Evolutionary conservation across 139 green algal species (phyloP), one percentile per base, ranked within the genome.

Genomic region (Pleodorina starrii): DNA sequence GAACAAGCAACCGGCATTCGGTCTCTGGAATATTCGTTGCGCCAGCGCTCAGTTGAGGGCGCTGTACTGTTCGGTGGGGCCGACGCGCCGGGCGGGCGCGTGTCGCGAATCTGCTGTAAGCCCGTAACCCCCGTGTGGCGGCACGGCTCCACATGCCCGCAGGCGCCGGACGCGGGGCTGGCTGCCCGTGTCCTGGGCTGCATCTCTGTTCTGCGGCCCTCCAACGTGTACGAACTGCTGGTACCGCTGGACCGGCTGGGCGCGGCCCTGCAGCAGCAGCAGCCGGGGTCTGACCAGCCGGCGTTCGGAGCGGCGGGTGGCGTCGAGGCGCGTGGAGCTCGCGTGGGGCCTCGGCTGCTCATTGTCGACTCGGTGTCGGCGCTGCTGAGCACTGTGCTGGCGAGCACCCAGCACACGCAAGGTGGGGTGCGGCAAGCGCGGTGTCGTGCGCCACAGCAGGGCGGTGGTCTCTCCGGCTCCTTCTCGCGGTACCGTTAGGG

Each of bases 351-450:
- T 1, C 69, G 74, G 11, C 72, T 95, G 66, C 19, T 95, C n/a
- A 78, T 95, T 12, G 38, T 95, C 3, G 93, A 95, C 89, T 93
- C 92, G 10, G 69, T 94, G 27, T 94, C 93, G 12, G 89, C 87
- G 1, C 43, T 94, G 32, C 59, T 94, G 6, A 72, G 90, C 16
- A 89, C 90, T 1, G 59, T 93, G 2, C 76, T 94, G 50, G 90
- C 91, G 32, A 82, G 84, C 46, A 50, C 60, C 36, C 90, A 94
- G 69, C 92, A 94, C 38, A 88, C 51, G 16, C 87, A 92, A 43
- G 93, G 89, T 91, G 36, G 36, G 60, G 7, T n/a, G n/a, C n/a
- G n/a, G n/a, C n/a, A n/a, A n/a, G n/a, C n/a, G n/a, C n/a, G n/a
- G n/a, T n/a, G n/a, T n/a, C n/a, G n/a, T n/a, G n/a, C n/a, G n/a